Evolutionary conservation across 202 grass and related monocot genomes (phyloP).

Genomic region (Schoenoplectus tabernaemontani): DNA sequence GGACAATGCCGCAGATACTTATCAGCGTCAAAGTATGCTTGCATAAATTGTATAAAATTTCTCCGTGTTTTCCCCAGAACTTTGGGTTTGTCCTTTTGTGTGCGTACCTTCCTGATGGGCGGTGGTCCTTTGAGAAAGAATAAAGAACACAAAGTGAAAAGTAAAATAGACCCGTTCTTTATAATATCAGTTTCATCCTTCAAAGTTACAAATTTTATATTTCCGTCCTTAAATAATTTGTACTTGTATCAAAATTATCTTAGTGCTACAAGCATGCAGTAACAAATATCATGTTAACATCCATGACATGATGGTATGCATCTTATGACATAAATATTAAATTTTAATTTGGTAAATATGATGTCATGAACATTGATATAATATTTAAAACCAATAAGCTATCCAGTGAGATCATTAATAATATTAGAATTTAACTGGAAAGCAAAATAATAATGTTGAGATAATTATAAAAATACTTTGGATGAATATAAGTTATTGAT

Average conservation of each 20-base stretch:
- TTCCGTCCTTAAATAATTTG: not conserved
- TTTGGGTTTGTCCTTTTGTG: slow-evolving; percentile 12
- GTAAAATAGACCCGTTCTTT: no score
- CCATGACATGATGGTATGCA: not conserved
- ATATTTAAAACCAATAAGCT: not conserved
- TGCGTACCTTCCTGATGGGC: no score
- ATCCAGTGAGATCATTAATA: not conserved
- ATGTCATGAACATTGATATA: not conserved
- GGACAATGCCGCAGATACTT: no score
- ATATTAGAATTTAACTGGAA: not conserved
- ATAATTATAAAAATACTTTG: no score
- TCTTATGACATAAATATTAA: not conserved
- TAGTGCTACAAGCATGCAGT: no score
- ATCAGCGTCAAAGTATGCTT: not conserved
- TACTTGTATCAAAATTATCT: not conserved
- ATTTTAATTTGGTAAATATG: not conserved
- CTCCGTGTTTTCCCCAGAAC: not conserved
- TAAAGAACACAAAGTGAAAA: no score
- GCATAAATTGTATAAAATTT: not conserved
- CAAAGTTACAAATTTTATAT: not conserved
- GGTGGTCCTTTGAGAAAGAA: no score
- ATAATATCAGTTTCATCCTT: no score
- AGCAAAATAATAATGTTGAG: not conserved
- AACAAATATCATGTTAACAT: not conserved
- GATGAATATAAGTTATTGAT: not conserved